Evolutionary conservation across 306 rosid species (phyloP).

Genomic region (Mimosa bimucronata): DNA sequence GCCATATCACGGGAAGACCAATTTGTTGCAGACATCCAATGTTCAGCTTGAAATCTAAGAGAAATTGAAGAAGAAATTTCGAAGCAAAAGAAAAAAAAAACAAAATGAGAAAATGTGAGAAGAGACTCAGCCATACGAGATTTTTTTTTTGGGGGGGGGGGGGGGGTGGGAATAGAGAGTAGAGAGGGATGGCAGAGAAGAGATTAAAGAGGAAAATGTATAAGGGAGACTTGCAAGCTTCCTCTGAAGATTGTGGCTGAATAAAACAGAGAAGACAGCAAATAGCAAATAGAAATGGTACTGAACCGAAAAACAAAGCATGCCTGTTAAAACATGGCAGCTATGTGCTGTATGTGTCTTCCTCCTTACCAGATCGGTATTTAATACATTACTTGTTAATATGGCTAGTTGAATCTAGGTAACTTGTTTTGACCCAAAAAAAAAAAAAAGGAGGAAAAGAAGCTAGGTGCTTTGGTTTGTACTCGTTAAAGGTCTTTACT

Average conservation of each 20-base stretch:
- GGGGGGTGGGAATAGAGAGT: neutral
- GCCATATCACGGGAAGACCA: neutral
- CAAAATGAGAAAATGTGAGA: neutral
- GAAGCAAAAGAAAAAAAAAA: neutral
- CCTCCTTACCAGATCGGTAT: no score
- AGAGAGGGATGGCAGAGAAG: neutral
- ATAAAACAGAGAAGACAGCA: neutral
- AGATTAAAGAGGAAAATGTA: neutral
- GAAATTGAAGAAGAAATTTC: neutral
- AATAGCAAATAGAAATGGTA: neutral
- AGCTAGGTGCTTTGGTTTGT: no score
- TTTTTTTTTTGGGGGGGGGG: no score
- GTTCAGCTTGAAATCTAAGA: neutral
- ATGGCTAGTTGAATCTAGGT: no score
- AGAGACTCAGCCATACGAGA: neutral
- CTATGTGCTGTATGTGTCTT: neutral
- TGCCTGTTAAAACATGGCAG: neutral
- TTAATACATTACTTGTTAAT: no score
- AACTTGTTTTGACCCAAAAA: no score
- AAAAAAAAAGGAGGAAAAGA: no score
- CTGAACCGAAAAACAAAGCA: neutral
- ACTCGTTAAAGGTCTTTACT: no score
- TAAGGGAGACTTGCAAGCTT: neutral
- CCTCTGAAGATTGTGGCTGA: neutral
- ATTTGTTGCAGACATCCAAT: neutral